phyloP scores from a whole-genome alignment of 192 early-diverging fungal species.

The Dissophora globulifera region DNA sequence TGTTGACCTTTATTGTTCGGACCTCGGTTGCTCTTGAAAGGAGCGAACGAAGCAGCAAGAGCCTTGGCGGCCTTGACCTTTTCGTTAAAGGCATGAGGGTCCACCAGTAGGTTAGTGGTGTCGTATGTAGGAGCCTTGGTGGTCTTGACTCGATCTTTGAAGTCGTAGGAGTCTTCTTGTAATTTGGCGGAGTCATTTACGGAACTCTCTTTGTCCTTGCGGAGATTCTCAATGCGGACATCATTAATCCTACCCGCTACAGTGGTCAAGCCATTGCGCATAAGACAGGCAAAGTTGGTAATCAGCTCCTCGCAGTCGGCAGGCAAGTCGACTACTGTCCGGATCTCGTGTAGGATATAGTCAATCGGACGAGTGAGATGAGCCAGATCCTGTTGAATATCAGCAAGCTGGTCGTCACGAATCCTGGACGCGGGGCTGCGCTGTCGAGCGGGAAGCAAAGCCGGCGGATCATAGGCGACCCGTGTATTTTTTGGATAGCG shows the following conservation, averaged over 20 bases:
- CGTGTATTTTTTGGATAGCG: constrained; percentile 2
- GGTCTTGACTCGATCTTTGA: neutral
- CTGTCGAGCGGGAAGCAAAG: neutral
- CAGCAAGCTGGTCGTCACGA: neutral
- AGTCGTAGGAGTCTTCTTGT: neutral
- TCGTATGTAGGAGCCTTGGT: no score
- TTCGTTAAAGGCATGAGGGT: no score
- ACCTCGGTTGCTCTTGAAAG: neutral
- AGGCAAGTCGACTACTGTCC: neutral
- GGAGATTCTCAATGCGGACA: neutral
- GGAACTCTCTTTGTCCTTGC: neutral
- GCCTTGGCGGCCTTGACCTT: no score
- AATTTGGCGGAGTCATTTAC: no score
- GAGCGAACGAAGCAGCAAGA: neutral
- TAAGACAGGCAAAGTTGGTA: neutral
- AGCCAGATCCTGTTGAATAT: neutral
- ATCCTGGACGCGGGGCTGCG: neutral
- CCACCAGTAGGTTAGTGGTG: no score
- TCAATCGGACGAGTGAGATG: constrained; percentile 8
- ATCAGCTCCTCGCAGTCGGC: neutral
- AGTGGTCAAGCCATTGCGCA: neutral
- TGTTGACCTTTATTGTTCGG: neutral
- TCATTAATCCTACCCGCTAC: neutral
- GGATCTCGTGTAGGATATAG: neutral
- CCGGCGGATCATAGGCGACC: neutral